Percentiles rank a stretch among this genome's conserved stretches.
Conservation (phyloP, 306 rosid genomes). For the Erythrophleum fordii region DNA sequence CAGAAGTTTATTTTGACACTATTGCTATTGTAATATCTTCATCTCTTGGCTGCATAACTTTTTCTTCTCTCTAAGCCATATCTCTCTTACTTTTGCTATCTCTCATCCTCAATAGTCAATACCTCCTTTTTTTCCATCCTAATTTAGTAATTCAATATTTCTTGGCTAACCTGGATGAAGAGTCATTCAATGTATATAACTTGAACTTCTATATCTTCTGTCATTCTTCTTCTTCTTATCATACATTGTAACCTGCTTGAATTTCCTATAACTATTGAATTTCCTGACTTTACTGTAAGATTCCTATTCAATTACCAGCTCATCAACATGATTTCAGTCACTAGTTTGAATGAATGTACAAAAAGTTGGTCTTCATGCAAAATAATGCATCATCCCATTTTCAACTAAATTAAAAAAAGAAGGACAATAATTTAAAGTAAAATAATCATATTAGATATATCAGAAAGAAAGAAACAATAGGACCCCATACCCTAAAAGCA, state of each 20-base stretch:
- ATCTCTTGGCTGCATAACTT: no score
- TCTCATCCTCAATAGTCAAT: no score
- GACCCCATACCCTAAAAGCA: constrained; percentile 49
- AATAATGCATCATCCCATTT: constrained; percentile 22
- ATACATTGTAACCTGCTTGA: not conserved
- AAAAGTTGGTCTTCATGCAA: constrained; percentile 16
- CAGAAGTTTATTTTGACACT: no score
- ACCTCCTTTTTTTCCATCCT: not conserved
- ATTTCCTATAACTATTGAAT: constrained; percentile 11
- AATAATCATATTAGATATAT: constrained; percentile 30
- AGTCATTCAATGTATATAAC: not conserved
- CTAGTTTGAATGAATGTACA: constrained; percentile 21
- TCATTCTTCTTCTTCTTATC: not conserved
- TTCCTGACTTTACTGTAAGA: constrained; percentile 24
- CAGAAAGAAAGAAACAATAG: constrained; percentile 23
- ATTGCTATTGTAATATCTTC: no score
- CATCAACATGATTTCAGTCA: constrained; percentile 32
- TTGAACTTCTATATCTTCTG: not conserved
- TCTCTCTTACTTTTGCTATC: no score
- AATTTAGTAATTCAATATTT: no score
- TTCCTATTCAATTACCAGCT: constrained; percentile 38
- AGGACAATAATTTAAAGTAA: constrained; percentile 11
- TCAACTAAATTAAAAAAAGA: not conserved
- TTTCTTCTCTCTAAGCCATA: no score
- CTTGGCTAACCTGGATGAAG: no score